Conservation (phyloP, 768 basidiomycete genomes). For the Chiua virens region DNA sequence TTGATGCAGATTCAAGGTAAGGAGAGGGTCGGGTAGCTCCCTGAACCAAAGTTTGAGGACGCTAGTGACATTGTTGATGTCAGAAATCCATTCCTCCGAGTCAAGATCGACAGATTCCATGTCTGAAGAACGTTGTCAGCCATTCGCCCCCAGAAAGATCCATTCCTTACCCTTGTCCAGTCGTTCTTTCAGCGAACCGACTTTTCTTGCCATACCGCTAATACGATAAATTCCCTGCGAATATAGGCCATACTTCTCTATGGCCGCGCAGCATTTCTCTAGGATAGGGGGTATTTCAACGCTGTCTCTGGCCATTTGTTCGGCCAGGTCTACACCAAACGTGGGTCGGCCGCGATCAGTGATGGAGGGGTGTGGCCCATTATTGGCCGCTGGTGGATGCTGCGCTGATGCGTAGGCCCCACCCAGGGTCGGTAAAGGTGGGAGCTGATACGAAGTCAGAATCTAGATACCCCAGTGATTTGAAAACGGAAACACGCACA, state of each 20-base stretch:
- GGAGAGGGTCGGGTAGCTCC: slow-evolving; percentile 90
- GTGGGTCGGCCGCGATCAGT: slow-evolving; percentile 74
- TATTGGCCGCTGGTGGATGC: slow-evolving; percentile 24
- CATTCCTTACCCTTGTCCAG: slow-evolving; percentile 74
- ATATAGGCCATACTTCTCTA: slow-evolving; percentile 84
- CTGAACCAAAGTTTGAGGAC: slow-evolving; percentile 95
- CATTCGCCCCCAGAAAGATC: slow-evolving; percentile 1
- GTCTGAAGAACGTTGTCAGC: slow-evolving; percentile 48
- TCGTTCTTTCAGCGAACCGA: slow-evolving; percentile 75
- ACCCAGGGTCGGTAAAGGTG: slow-evolving; percentile 53
- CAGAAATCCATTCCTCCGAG: slow-evolving; percentile 85
- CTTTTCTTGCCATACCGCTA: slow-evolving; percentile 87
- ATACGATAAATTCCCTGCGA: slow-evolving; percentile 92
- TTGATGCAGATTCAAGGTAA: slow-evolving; percentile 82
- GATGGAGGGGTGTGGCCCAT: slow-evolving; percentile 32
- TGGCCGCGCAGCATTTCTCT: slow-evolving; percentile 85
- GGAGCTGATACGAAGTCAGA: slow-evolving; percentile 44
- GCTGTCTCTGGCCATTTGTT: slow-evolving; percentile 90
- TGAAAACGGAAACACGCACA: slow-evolving; percentile 51
- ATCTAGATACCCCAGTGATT: slow-evolving; percentile 4
- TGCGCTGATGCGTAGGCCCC: slow-evolving; percentile 28
- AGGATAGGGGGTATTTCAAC: slow-evolving; percentile 88
- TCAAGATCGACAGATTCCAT: slow-evolving; percentile 86
- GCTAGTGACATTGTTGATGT: slow-evolving; percentile 96
- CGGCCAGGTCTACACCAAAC: slow-evolving; percentile 89